phyloP scores from a whole-genome alignment of 306 rosid species.

The Acacia confusa region DNA sequence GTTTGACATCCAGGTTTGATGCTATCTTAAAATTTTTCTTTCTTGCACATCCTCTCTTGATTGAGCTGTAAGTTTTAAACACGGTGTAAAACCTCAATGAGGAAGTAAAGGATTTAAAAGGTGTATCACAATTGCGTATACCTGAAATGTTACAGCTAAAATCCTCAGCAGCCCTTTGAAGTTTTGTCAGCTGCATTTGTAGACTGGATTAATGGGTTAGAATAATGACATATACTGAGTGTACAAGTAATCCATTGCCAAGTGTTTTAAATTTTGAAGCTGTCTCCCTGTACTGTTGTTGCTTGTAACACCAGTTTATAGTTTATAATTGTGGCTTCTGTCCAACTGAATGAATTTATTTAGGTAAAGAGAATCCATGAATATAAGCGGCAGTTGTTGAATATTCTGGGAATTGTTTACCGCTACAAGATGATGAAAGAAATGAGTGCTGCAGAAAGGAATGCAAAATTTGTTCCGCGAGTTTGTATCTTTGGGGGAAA shows the following conservation, averaged over 20 bases:
- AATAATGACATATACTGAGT: background rate
- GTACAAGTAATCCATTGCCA: background rate
- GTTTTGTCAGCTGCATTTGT: constrained; percentile 9
- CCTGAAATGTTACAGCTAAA: constrained; percentile 1
- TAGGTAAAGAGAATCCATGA: constrained; percentile 99
- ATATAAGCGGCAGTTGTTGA: constrained; percentile 87
- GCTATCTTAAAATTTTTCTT: constrained; percentile 23
- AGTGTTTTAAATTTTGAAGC: constrained; percentile 23
- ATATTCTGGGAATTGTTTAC: constrained; percentile 88
- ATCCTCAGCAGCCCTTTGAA: constrained; percentile 1
- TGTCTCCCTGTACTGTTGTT: constrained; percentile 7
- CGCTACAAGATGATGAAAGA: constrained; percentile 99
- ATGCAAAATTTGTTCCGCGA: constrained; percentile 77
- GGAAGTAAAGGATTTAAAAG: background rate
- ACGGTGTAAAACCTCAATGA: constrained; percentile 13
- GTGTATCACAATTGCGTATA: background rate
- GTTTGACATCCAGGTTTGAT: constrained; percentile 90
- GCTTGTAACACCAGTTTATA: constrained; percentile 20
- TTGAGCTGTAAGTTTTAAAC: constrained; percentile 9
- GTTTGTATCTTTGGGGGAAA: constrained; percentile 98
- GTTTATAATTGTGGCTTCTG: background rate
- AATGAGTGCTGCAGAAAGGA: constrained; percentile 73
- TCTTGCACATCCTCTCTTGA: constrained; percentile 11
- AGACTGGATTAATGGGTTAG: background rate
- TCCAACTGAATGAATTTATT: constrained; percentile 22